These are phyloP conservation scores for Laetiporus sulphureus DNA, from an alignment of 1,284 basidiomycete genomes.

Conservation along the genomic window DNA sequence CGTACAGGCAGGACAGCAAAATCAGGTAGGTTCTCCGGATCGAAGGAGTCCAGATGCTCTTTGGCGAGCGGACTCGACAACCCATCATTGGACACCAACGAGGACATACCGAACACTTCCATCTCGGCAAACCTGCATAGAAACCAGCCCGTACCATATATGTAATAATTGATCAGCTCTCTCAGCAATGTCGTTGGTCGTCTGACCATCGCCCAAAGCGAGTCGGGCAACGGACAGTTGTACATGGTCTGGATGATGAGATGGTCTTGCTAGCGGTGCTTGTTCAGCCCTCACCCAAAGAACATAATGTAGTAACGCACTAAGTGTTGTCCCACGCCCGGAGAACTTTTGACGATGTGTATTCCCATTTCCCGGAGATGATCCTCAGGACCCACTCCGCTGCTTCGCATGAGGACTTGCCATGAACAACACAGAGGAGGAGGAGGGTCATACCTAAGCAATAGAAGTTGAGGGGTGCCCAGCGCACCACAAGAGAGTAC, in stretches of 20 bases:
- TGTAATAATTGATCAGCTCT: conserved; percentile 23
- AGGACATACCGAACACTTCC: conserved; percentile 22
- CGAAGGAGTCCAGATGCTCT: conserved; percentile 11
- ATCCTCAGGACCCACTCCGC: conserved; percentile 24
- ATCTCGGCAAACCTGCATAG: conserved; percentile 19
- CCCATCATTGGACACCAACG: conserved; percentile 17
- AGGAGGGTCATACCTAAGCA: conserved; percentile 29
- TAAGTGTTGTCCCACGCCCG: conserved; percentile 23
- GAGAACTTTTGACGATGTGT: conserved; percentile 23
- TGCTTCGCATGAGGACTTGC: conserved; percentile 3
- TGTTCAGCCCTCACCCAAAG: background rate
- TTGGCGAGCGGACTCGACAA: conserved; percentile 12
- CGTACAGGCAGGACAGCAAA: conserved; percentile 28
- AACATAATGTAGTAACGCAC: background rate
- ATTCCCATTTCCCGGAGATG: conserved; percentile 24
- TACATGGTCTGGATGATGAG: conserved; percentile 22
- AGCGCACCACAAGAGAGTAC: conserved; percentile 28
- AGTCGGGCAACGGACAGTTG: conserved; percentile 23
- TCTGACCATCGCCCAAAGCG: conserved; percentile 12
- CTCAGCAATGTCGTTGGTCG: conserved; percentile 10
- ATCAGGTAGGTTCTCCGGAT: conserved; percentile 21
- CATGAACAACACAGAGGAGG: background rate
- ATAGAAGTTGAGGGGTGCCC: conserved; percentile 26
- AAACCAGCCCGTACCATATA: conserved; percentile 25
- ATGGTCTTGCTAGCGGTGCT: conserved; percentile 25